A percentile compares a stretch with the other conserved stretches of the same genome.
These are phyloP conservation scores for Amylocarpus encephaloides DNA, from an alignment of 2,329 filamentous ascomycete species.

Conservation along the genomic window DNA sequence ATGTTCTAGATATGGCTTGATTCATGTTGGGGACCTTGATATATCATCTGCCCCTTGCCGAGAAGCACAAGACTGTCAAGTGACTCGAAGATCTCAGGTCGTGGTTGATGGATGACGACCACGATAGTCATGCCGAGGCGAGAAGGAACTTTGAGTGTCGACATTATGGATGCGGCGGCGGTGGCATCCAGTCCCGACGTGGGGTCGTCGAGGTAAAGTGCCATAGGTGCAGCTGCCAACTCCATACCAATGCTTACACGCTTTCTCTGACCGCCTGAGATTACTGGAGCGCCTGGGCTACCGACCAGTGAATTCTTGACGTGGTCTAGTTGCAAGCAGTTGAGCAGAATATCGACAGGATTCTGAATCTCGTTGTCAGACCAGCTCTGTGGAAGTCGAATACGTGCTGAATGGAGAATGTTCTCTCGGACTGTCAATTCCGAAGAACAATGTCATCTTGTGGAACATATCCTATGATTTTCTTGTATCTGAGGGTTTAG, in stretches of 20 bases:
- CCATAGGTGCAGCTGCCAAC: constrained; percentile 48
- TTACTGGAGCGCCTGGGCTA: constrained; percentile 54
- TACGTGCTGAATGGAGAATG: constrained; percentile 51
- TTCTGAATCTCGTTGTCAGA: constrained; percentile 41
- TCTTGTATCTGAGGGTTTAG: constrained; percentile 41
- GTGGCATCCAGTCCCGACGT: constrained; percentile 57
- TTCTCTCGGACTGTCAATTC: constrained; percentile 57
- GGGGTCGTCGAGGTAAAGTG: constrained; percentile 57
- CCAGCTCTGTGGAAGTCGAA: constrained; percentile 48
- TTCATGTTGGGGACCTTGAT: constrained; percentile 42
- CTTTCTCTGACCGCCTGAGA: constrained; percentile 56
- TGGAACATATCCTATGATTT: constrained; percentile 55
- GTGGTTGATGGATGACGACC: constrained; percentile 51
- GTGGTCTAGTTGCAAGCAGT: constrained; percentile 39
- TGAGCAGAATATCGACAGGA: constrained; percentile 51
- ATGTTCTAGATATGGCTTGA: constrained; percentile 44
- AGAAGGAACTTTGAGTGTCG: constrained; percentile 55
- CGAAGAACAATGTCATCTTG: constrained; percentile 54
- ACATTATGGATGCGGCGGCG: constrained; percentile 56
- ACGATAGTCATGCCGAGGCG: constrained; percentile 47
- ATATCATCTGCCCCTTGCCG: constrained; percentile 49
- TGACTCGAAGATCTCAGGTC: constrained; percentile 46
- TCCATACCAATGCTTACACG: constrained; percentile 58
- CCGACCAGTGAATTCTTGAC: constrained; percentile 43
- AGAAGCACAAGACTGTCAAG: constrained; percentile 60